Percentiles rank a stretch among this genome's conserved stretches.
Evolutionary conservation across 1,284 basidiomycete species (phyloP).

Genomic region (Fomitopsis betulina): DNA sequence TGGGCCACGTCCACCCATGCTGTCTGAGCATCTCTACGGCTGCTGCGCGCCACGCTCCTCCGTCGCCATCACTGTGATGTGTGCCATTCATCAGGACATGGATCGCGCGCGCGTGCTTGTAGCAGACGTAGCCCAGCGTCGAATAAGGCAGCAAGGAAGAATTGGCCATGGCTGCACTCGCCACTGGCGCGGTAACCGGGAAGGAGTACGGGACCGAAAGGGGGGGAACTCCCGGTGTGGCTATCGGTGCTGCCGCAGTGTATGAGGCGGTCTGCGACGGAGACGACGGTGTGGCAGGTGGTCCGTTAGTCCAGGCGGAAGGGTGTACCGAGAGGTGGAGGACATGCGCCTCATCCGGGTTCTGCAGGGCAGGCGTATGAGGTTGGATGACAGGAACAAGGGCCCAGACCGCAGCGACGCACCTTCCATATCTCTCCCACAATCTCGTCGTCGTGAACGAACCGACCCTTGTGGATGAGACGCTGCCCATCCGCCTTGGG

Average conservation of each 20-base stretch:
- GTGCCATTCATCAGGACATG: constrained; percentile 23
- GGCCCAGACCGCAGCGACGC: constrained; percentile 17
- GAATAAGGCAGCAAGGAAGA: background rate
- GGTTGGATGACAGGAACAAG: background rate
- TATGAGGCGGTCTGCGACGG: constrained; percentile 3
- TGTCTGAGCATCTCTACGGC: constrained; percentile 28
- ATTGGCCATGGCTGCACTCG: background rate
- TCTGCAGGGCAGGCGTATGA: constrained; percentile 32
- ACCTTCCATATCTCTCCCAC: constrained; percentile 70
- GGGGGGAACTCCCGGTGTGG: background rate
- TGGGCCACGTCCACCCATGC: constrained; percentile 60
- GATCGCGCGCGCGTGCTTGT: constrained; percentile 30
- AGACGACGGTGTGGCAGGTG: constrained; percentile 27
- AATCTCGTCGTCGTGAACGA: constrained; percentile 59
- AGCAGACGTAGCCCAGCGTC: constrained; percentile 20
- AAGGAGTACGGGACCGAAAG: background rate
- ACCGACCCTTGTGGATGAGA: constrained; percentile 70
- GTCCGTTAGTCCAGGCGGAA: constrained; percentile 60
- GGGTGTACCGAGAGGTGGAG: constrained; percentile 75
- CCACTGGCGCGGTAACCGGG: background rate
- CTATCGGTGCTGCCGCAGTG: background rate
- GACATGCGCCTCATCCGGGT: constrained; percentile 49
- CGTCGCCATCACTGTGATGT: background rate
- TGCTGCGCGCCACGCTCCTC: constrained; percentile 14
- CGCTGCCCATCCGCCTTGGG: constrained; percentile 67